Base-by-base conservation (phyloP, 371 early-diverging fungal genomes). In the Rhizomucor pusillus region DNA sequence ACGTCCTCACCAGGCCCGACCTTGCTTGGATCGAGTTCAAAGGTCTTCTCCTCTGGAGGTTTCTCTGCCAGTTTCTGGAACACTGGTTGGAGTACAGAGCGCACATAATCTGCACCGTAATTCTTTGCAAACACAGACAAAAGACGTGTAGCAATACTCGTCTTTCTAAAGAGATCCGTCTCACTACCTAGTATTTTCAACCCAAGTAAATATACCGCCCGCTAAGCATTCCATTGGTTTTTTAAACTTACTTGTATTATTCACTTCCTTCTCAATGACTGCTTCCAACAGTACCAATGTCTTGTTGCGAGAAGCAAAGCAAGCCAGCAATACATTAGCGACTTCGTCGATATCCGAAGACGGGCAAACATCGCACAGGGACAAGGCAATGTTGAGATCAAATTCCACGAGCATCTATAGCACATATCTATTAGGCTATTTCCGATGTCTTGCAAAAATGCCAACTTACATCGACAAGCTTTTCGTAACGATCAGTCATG, bases 271-370 rank as follows among this genome's bases (percentile, higher is more conserved):
- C 57, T 90, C 85, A 41, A 94, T 88, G 23, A 94, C 85, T 10
- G 88, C 84, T 53, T 89, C 88, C 16, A 97, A 62, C 24, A 97
- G 66, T 0, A 77, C 74, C 57, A 91, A 72, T 1, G 88, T 75
- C 59, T 85, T 71, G 44, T 86, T 85, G 36, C 87, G 84, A 0
- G 89, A 81, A 41, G 90, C 90, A 73, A 94, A 94, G 19, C 94
- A 80, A 20, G 84, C 76, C 40, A 95, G 62, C 34, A 97, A 66
- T 0, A 89, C 82, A 25, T 80, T 74, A 1, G 94, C 89, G 16
- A 93, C 80, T 48, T 92, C 93, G 47, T 95, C 98, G 57, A 91
- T 86, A 59, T 95, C 94, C 3, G 82, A 75, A 33, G 90, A 90
- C 37, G 90, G 87, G 57, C 93, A 90, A 1, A 90, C 93, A 45